Base-by-base conservation (phyloP, 1,139 yeast genomes). In the Taphrina deformans region DNA sequence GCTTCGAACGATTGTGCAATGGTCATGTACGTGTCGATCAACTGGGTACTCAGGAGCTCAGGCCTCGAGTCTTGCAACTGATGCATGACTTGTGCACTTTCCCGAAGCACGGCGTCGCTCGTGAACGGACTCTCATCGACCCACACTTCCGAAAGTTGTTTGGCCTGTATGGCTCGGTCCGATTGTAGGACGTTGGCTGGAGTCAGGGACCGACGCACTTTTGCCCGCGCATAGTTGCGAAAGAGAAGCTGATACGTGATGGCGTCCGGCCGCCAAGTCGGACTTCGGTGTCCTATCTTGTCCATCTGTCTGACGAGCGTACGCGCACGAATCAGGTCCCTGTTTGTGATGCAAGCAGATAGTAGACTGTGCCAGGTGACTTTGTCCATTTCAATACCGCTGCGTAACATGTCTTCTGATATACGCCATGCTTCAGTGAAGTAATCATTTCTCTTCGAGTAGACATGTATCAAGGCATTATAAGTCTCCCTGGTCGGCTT, bases 391-490 rank as follows among this genome's bases (percentile, higher is more conserved):
- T 41, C 55, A 31, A 62, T 24, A 21, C 44, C 53, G 38, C 26
- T 48, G 29, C 52, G 52, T 27, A 40, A 16, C 58, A 65, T 62
- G 23, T 6, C 27, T 24, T 65, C 66, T 10, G 65, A 67, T 23
- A 65, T 55, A 9, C 35, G 51, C 67, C 67, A 65, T 10, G 65
- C 58, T 26, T 65, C 64, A 6, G 63, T 38, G 41, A 62, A 65
- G 55, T 65, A 65, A 40, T 65, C 67, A 18, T 46, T 65, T 10
- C 67, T 65, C 18, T 52, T 14, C 2, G 63, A 51, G 46, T 53
- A 65, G 24, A 61, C 67, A 50, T 62, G 66, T n/a, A 65, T 60
- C 18, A 65, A 24, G 21, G 67, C 59, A 29, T 62, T 62, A 53
- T 55, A 65, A 12, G 67, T 65, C 27, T 50, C 62, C 26, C 53